Evolutionary conservation across 2,329 filamentous ascomycete species (phyloP), one percentile per base, ranked within the genome.

Genomic region (Xylogone sp.): DNA sequence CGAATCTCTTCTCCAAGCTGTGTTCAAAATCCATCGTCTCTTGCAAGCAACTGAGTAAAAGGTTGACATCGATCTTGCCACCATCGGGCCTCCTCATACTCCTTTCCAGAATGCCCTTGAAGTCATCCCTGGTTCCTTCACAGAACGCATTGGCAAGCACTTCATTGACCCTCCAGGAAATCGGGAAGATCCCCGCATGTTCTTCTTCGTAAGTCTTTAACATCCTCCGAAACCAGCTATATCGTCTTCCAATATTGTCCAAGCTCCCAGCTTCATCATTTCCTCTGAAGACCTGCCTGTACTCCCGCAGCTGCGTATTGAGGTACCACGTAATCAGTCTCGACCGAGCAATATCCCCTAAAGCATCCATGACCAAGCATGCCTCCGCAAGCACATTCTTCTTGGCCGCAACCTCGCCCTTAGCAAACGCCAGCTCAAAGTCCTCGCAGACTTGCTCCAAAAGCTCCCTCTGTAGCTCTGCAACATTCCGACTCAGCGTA

Each of bases 371-470:
- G 34, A 99, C 93, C 56, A 89, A 75, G 67, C 94, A 97, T 1
- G 90, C 91, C 70, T 99, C 94, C 31, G 87, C 77, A 51, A 99
- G 78, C 67, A 86, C 85, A 13, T 77, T 80, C 59, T 82, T 84
- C 59, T 84, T 85, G 52, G 82, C 75, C 2, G 77, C 75, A 13
- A 96, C 84, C 69, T 97, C 93, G 20, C 84, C 86, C 69, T 93
- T 96, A 19, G 92, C 87, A 70, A 97, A 99, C 0, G 89, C 88
- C 53, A 97, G 81, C 75, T 99, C 94, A 66, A 99, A 99, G 70
- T 99, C 94, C 71, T 97, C 94, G 68, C 94, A 99, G n/a, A 99
- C 87, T 71, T 99, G 94, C 73, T 99, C 94, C 52, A 97, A 74
- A 53, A 99, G 73, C 68, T 97, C 92, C 54, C 92, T 78, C 72